phyloP scores from a whole-genome alignment of 306 rosid genomes.

The Mimosa bimucronata region DNA sequence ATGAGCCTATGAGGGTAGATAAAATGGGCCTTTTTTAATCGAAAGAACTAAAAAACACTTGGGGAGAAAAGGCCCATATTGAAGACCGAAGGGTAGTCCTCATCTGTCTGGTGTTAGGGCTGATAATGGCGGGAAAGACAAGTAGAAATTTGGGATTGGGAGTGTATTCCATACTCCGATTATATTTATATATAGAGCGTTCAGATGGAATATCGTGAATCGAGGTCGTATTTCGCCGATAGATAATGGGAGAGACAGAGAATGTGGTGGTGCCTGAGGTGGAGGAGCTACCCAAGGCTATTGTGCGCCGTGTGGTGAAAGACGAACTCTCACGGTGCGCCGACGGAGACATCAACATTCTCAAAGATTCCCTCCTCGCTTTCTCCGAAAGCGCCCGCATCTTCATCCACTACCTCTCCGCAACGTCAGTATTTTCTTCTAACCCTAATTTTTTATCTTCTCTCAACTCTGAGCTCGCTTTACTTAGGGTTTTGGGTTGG shows the following conservation, averaged over 20 bases:
- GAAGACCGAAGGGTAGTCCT: background rate
- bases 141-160: background rate
- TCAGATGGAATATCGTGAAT: slow-evolving; percentile 12
- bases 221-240: background rate
- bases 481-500: slow-evolving; percentile 6
- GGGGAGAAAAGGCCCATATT: background rate
- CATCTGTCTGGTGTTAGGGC: background rate
- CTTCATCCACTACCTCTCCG: slow-evolving; percentile 93
- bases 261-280: slow-evolving; percentile 49
- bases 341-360: slow-evolving; percentile 65
- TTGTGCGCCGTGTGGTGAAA: slow-evolving; percentile 94
- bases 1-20: no score
- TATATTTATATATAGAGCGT: background rate
- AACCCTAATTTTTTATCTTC: slow-evolving; percentile 2
- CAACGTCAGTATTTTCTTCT: slow-evolving; percentile 55
- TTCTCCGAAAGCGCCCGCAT: slow-evolving; percentile 88
- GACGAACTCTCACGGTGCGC: slow-evolving; percentile 78
- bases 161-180: no score
- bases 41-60: background rate
- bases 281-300: slow-evolving; percentile 80
- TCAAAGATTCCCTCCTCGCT: slow-evolving; percentile 80
- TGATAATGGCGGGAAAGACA: slow-evolving; percentile 39
- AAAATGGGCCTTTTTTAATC: background rate
- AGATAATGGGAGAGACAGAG: slow-evolving; percentile 45
- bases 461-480: background rate